These are phyloP conservation scores for Aspergillus wentii DNA, from an alignment of 495 filamentous ascomycete species.

Conservation along the genomic window DNA sequence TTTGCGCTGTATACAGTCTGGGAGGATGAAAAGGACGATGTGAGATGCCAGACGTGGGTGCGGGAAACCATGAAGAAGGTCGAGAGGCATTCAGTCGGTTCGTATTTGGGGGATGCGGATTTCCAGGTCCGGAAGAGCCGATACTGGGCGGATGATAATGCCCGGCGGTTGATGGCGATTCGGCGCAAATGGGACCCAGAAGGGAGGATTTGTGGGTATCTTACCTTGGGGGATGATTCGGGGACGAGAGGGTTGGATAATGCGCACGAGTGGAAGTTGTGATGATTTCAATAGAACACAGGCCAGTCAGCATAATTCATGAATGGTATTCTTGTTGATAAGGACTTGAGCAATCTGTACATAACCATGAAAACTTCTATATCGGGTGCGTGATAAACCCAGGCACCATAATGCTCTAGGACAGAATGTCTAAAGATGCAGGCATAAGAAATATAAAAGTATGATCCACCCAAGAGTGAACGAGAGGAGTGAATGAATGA, in stretches of 20 bases:
- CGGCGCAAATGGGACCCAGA: conserved; percentile 40
- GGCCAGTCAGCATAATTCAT: too few species aligned
- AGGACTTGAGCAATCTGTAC: too few species aligned
- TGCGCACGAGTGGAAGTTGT: conserved; percentile 12
- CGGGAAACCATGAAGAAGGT: conserved; percentile 30
- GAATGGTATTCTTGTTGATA: too few species aligned
- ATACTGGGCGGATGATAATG: conserved; percentile 36
- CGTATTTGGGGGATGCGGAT: conserved; percentile 50
- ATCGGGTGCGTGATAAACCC: too few species aligned
- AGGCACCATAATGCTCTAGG: too few species aligned
- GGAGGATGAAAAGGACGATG: conserved; percentile 41
- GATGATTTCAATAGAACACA: too few species aligned
- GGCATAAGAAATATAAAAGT: too few species aligned
- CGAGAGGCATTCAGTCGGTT: conserved; percentile 31
- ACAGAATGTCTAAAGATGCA: too few species aligned
- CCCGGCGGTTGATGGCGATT: conserved; percentile 24
- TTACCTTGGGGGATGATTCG: conserved; percentile 29
- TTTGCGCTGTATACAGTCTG: conserved; percentile 48
- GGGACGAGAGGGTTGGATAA: conserved; percentile 24
- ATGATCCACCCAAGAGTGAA: too few species aligned
- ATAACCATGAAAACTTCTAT: too few species aligned
- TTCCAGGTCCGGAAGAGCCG: conserved; percentile 34
- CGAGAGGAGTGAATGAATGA: too few species aligned
- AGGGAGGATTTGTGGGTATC: conserved; percentile 37
- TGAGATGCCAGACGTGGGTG: conserved; percentile 35